Evolutionary conservation across 495 filamentous ascomycete genomes (phyloP).

Genomic region (Daldinia childiae): DNA sequence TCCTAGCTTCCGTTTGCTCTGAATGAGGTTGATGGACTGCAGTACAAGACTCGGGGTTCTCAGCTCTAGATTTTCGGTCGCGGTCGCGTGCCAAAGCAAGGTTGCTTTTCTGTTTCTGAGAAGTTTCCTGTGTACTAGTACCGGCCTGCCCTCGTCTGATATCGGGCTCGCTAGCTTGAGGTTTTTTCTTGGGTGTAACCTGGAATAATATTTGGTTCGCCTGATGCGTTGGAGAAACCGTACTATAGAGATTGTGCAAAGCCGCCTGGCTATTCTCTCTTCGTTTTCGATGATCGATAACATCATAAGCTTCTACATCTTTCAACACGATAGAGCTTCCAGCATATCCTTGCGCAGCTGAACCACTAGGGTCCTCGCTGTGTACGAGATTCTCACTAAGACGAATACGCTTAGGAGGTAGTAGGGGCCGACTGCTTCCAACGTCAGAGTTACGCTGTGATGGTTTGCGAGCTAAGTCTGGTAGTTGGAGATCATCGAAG

Average conservation of each 20-base stretch:
- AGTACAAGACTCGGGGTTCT: not conserved
- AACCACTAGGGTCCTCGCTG: not conserved
- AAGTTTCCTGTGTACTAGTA: not conserved
- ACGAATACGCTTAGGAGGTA: constrained; percentile 29
- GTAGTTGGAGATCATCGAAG: not conserved
- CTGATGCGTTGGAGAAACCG: not conserved
- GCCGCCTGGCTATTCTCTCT: constrained; percentile 16
- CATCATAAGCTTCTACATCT: constrained; percentile 44
- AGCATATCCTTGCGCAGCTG: not conserved
- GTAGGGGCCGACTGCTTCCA: not conserved
- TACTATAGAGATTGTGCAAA: not conserved
- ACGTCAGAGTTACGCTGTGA: not conserved
- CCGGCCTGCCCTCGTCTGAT: not conserved
- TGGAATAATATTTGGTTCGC: constrained; percentile 6
- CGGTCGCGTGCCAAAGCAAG: not conserved
- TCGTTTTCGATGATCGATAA: constrained; percentile 37
- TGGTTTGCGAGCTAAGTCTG: not conserved
- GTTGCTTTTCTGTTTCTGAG: not conserved
- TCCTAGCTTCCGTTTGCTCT: not conserved
- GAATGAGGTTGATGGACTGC: not conserved
- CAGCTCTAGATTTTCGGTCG: not conserved
- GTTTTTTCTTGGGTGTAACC: not conserved
- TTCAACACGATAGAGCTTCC: constrained; percentile 34
- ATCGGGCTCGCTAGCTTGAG: not conserved
- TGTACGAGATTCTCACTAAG: not conserved